Evolutionary conservation across 495 filamentous ascomycete genomes (phyloP).

Genomic region (Trichoderma orchidacearum): DNA sequence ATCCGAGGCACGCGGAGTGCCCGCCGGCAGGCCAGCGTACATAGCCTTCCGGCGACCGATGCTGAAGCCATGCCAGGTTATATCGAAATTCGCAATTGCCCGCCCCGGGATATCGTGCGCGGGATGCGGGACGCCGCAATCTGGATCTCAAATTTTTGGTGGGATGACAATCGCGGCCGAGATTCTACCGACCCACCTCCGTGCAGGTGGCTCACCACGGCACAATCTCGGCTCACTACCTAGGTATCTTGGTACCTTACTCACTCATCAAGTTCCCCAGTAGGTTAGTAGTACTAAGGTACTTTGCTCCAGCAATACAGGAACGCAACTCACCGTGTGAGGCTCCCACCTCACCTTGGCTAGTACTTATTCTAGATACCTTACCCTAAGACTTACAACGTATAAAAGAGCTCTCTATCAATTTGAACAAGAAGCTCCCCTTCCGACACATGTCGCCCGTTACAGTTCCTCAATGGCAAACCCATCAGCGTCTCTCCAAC

Average conservation of each 20-base stretch:
- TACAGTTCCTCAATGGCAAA: neutral
- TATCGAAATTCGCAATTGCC: neutral
- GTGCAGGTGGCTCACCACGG: neutral
- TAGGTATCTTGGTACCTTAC: no score
- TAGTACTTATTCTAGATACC: no score
- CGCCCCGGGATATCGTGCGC: conserved; percentile 2
- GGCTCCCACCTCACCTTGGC: no score
- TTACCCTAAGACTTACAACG: no score
- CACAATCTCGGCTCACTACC: neutral
- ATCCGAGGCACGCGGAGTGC: neutral
- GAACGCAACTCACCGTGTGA: no score
- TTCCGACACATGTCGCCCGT: neutral
- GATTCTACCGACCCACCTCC: neutral
- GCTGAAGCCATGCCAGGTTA: conserved; percentile 3
- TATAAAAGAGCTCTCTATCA: neutral
- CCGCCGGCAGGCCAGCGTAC: neutral
- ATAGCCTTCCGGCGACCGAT: conserved; percentile 1
- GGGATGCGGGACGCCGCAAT: neutral
- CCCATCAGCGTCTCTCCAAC: neutral
- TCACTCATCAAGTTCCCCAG: no score
- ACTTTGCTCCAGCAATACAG: no score
- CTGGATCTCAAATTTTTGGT: neutral
- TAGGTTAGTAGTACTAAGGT: no score
- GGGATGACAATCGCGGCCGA: conserved; percentile 2
- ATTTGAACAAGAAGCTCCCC: neutral